A percentile compares a stretch with the other conserved stretches of the same genome.
These are phyloP conservation scores for Gryganskiella cystojenkinii DNA, from an alignment of 192 early-diverging fungal genomes.

Conservation along the genomic window DNA sequence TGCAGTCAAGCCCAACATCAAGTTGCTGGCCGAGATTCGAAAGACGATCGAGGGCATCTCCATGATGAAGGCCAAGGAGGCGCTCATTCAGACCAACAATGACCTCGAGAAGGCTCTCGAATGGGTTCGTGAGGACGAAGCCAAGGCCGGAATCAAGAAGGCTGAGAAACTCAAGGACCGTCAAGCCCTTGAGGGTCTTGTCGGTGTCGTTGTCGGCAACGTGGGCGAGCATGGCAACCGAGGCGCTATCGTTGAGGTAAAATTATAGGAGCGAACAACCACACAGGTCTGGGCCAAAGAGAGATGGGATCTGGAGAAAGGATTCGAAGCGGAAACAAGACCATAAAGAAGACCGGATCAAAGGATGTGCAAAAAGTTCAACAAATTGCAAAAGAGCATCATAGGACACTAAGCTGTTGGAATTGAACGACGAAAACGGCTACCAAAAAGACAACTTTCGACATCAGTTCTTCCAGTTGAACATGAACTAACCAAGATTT, in stretches of 20 bases:
- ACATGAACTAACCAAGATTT: too few relatives aligned
- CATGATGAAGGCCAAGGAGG: constrained; percentile 90
- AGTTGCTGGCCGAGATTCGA: constrained; percentile 53
- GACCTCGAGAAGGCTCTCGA: constrained; percentile 80
- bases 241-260: constrained; percentile 77
- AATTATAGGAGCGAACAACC: neutral
- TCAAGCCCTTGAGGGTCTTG: constrained; percentile 81
- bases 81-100: constrained; percentile 75
- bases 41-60: constrained; percentile 53
- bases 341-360: too few relatives aligned
- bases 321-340: neutral
- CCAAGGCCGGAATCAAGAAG: constrained; percentile 75
- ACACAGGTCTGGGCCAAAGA: neutral
- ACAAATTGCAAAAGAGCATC: too few relatives aligned
- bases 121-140: constrained; percentile 85
- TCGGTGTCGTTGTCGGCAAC: constrained; percentile 73
- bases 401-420: too few relatives aligned
- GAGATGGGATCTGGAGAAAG: neutral
- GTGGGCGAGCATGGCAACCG: constrained; percentile 55
- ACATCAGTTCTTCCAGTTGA: too few relatives aligned
- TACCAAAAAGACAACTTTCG: too few relatives aligned
- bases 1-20: constrained; percentile 53
- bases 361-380: too few relatives aligned
- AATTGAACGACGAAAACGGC: too few relatives aligned
- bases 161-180: constrained; percentile 85